phyloP scores from a whole-genome alignment of 345 rosid genomes.

The Corchorus capsularis region DNA sequence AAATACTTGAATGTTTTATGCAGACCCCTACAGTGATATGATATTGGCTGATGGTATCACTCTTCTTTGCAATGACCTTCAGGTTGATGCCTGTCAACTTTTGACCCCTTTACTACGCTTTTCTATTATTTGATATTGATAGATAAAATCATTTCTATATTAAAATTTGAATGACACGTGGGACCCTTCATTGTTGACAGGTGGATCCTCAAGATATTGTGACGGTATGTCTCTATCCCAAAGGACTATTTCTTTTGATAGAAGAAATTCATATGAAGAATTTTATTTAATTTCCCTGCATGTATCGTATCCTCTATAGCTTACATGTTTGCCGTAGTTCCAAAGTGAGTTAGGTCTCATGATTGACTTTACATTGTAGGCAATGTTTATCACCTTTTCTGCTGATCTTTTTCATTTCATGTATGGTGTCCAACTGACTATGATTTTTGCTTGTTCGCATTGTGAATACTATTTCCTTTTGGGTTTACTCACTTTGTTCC shows the following conservation, averaged over 20 bases:
- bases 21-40: slow-evolving; percentile 74
- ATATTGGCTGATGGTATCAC: slow-evolving; percentile 72
- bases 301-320: background rate
- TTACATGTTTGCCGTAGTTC: background rate
- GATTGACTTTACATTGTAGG: background rate
- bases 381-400: background rate
- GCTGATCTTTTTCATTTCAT: too few species aligned
- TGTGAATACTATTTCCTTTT: background rate
- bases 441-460: background rate
- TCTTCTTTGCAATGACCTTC: slow-evolving; percentile 74
- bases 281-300: background rate
- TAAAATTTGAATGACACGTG: background rate
- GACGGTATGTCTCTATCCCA: slow-evolving; percentile 55
- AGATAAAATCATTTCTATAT: background rate
- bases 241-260: background rate
- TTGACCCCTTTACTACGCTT: background rate
- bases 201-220: slow-evolving; percentile 99
- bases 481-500: too few species aligned
- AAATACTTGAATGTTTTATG: slow-evolving; percentile 19
- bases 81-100: slow-evolving; percentile 42
- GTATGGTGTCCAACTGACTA: background rate
- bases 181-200: slow-evolving; percentile 42
- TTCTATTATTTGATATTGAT: slow-evolving; percentile 20
- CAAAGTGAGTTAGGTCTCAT: background rate
- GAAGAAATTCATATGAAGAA: background rate